Evolutionary conservation across 2,329 filamentous ascomycete genomes (phyloP).

Genomic region (Didymella pinodella): DNA sequence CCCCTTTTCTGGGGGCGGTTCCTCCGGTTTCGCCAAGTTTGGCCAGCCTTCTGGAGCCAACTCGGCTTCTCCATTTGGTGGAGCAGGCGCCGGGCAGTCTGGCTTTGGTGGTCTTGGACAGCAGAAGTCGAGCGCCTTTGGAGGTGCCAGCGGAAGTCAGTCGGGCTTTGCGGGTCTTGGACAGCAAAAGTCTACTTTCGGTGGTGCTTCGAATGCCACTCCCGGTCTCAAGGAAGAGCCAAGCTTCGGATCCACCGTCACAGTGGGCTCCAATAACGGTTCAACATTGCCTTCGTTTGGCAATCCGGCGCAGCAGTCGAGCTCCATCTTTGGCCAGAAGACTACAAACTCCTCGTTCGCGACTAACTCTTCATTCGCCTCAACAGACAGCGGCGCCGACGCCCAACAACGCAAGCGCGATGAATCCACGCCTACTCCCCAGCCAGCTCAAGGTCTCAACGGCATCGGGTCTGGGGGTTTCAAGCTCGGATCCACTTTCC

Average conservation of each 20-base stretch:
- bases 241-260: constrained; percentile 54
- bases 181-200: constrained; percentile 44
- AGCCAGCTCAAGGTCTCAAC: constrained; percentile 41
- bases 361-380: constrained; percentile 39
- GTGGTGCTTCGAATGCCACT: constrained; percentile 24
- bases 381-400: constrained; percentile 31
- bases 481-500: constrained; percentile 73
- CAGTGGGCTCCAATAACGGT: constrained; percentile 45
- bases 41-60: constrained; percentile 27
- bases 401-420: constrained; percentile 36
- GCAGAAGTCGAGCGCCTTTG: constrained; percentile 41
- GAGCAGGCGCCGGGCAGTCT: constrained; percentile 28
- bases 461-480: constrained; percentile 58
- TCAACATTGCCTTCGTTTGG: constrained; percentile 46
- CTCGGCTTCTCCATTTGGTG: constrained; percentile 45
- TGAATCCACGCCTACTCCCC: constrained; percentile 47
- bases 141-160: constrained; percentile 22
- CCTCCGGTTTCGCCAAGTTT: constrained; percentile 47
- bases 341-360: constrained; percentile 40
- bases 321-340: constrained; percentile 40
- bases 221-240: constrained; percentile 38
- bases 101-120: constrained; percentile 45
- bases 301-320: constrained; percentile 40
- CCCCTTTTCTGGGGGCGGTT: constrained; percentile 40
- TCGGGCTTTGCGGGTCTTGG: constrained; percentile 46